Conservation (phyloP, 2,329 filamentous ascomycete species). For the Rutstroemia sp. region DNA sequence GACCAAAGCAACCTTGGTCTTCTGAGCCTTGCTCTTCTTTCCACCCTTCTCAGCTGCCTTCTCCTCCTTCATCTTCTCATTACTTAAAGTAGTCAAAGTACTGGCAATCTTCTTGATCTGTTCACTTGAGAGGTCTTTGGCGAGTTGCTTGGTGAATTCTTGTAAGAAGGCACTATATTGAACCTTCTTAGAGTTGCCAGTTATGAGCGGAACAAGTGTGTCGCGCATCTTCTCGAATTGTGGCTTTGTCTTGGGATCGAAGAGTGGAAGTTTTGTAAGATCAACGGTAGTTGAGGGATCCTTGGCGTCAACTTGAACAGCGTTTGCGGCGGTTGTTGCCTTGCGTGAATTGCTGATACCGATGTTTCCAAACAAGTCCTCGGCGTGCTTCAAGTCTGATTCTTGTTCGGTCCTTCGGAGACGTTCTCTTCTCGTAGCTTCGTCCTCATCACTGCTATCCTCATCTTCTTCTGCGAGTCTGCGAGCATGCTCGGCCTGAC, state of each 20-base stretch:
- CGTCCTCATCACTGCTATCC: slow-evolving; percentile 58
- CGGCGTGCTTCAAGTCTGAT: slow-evolving; percentile 78
- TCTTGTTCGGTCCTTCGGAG: slow-evolving; percentile 78
- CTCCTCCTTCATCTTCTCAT: slow-evolving; percentile 99
- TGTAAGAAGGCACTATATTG: slow-evolving; percentile 87
- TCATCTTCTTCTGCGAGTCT: slow-evolving; percentile 49
- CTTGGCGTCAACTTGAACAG: slow-evolving; percentile 60
- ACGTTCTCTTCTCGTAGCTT: slow-evolving; percentile 66
- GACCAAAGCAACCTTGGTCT: slow-evolving; percentile 83
- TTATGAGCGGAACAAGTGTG: slow-evolving; percentile 71
- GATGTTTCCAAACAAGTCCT: slow-evolving; percentile 79
- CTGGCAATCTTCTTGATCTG: slow-evolving; percentile 96
- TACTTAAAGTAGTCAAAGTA: slow-evolving; percentile 78
- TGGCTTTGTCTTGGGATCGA: slow-evolving; percentile 81
- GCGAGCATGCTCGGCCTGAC: slow-evolving; percentile 51
- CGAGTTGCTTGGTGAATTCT: slow-evolving; percentile 82
- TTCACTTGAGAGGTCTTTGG: slow-evolving; percentile 79
- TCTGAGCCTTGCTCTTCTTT: slow-evolving; percentile 95
- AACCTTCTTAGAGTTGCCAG: slow-evolving; percentile 71
- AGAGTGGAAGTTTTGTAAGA: slow-evolving; percentile 70
- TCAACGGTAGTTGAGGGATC: slow-evolving; percentile 78
- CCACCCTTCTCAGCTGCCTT: slow-evolving; percentile 87
- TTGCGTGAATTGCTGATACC: slow-evolving; percentile 61
- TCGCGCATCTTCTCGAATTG: slow-evolving; percentile 78
- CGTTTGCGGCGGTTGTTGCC: slow-evolving; percentile 54